Evolutionary conservation across 768 basidiomycete species (phyloP), one percentile per base, ranked within the genome.

Genomic region (Kwoniella sp.): DNA sequence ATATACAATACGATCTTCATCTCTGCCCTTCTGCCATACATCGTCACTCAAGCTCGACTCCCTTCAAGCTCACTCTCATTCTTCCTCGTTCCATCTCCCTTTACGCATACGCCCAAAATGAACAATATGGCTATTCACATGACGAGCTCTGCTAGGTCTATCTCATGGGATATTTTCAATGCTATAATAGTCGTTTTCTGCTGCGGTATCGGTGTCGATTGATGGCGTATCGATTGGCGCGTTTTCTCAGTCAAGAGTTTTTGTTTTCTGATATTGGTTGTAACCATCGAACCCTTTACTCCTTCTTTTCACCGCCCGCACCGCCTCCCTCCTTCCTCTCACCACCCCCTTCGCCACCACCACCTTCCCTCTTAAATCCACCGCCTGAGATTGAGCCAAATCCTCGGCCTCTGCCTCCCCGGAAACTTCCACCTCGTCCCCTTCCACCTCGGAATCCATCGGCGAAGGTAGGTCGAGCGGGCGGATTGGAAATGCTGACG

Each of bases 401-500:
- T 3, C 70, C 68, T 55, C 70, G 48, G 24, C 69, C 69, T 29
- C 67, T 26, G 0, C 60, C 56, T 29, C 50, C 53, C 19, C 68
- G 17, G 40, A 66, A 59, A 6, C 30, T 40, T 12, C 68, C 68
- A 1, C 67, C 55, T 30, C 68, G 46, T 46, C 64, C 48, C 24
- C 69, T 54, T 33, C 68, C 59, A 40, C 69, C 64, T 33, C 68
- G 25, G 30, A 65, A 55, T 12, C 63, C 49, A 19, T 52, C 54
- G 2, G 50, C 36, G 59, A 55, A 63, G 4, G 55, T 50, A 9
- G 62, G 54, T 29, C 54, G 48, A 26, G 56, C 12, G 13, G 76
- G 77, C 19, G 77, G 77, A 60, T 77, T 77, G 25, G 78, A 79
- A 27, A 79, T 63, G 25, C 50, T 57, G 24, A 78, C 68, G 9